A percentile compares a stretch with the other conserved stretches of the same genome.
Conservation (phyloP, 495 filamentous ascomycete species). For the Neurospora africana region DNA sequence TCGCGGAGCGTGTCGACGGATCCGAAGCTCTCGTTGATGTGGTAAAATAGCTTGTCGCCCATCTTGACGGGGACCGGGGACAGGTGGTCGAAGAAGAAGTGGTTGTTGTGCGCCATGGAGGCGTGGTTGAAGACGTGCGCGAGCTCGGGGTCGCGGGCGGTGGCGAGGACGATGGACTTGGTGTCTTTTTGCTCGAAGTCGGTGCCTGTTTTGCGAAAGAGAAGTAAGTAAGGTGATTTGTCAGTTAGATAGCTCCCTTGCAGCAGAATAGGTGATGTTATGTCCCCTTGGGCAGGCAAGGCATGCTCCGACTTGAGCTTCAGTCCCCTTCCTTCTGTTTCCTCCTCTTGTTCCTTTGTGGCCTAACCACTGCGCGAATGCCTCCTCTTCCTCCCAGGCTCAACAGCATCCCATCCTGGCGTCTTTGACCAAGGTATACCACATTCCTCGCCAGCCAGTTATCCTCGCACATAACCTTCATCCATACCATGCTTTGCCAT, state of each 20-base stretch:
- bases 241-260: background rate
- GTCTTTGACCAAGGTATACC: background rate
- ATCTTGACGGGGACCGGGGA: slow-evolving; percentile 32
- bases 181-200: slow-evolving; percentile 44
- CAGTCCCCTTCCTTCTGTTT: background rate
- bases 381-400: background rate
- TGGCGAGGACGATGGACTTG: slow-evolving; percentile 60
- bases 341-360: background rate
- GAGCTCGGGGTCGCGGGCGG: slow-evolving; percentile 63
- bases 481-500: background rate
- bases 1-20: slow-evolving; percentile 68
- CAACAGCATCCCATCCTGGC: background rate
- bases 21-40: slow-evolving; percentile 58
- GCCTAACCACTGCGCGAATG: background rate
- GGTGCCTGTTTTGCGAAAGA: slow-evolving; percentile 34
- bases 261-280: background rate
- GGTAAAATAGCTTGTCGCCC: slow-evolving; percentile 15
- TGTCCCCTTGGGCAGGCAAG: background rate
- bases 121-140: slow-evolving; percentile 89
- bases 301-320: background rate
- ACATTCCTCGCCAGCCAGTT: background rate
- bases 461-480: background rate
- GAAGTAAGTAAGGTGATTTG: background rate
- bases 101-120: slow-evolving; percentile 92
- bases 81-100: slow-evolving; percentile 74